phyloP scores from a whole-genome alignment of 2,329 filamentous ascomycete genomes.

The Colletotrichum spaethianum region DNA sequence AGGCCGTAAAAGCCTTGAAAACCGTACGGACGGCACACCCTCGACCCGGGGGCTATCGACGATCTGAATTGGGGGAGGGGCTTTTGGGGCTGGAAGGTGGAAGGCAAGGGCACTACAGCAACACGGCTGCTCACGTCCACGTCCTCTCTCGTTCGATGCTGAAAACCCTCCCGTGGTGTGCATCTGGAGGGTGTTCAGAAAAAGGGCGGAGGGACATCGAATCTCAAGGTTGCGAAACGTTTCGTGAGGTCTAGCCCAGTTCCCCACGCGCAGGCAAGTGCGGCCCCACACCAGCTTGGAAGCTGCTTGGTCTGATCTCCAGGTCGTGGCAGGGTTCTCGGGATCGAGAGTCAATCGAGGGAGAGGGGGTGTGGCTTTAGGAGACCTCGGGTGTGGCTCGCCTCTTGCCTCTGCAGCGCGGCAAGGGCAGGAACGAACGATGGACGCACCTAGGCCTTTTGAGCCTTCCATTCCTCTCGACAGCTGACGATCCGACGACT shows the following conservation, averaged over 20 bases:
- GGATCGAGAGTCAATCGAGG: conserved; percentile 39
- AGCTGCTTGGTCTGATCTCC: conserved; percentile 54
- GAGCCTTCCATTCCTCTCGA: conserved; percentile 43
- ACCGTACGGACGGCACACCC: neutral
- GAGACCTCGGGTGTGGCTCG: neutral
- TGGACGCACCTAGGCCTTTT: conserved; percentile 24
- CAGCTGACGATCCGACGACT: neutral
- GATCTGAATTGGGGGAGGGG: neutral
- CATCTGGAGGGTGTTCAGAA: neutral
- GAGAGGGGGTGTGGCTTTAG: neutral
- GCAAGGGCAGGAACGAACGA: neutral
- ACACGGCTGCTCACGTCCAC: neutral
- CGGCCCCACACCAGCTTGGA: conserved; percentile 47
- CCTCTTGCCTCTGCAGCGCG: neutral
- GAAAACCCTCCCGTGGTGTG: neutral
- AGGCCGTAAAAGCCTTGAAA: conserved; percentile 1
- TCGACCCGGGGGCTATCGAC: neutral
- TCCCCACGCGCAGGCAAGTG: conserved; percentile 38
- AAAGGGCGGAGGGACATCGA: conserved; percentile 42
- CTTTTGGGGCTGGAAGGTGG: neutral
- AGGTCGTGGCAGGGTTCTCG: conserved; percentile 44
- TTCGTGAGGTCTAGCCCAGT: conserved; percentile 40
- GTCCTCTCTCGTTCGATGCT: neutral
- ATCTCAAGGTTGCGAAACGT: conserved; percentile 38
- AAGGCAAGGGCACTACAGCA: neutral